Evolutionary conservation across 1,284 basidiomycete species (phyloP).

Genomic region (Ganoderma lucidum): DNA sequence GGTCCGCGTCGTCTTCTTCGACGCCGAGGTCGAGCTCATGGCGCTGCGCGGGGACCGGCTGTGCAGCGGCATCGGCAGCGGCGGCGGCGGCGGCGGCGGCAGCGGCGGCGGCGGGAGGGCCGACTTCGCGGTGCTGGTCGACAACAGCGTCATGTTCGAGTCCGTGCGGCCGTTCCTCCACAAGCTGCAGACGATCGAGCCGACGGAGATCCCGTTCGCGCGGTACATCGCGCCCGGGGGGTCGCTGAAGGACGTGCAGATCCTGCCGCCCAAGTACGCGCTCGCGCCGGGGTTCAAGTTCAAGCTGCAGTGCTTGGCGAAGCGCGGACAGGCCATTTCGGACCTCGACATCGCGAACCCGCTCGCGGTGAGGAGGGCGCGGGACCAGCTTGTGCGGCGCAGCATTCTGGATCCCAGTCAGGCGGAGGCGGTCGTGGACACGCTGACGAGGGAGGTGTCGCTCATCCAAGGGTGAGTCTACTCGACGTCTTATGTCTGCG

Average conservation of each 20-base stretch:
- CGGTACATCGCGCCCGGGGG: conserved; percentile 47
- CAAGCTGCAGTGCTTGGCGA: conserved; percentile 42
- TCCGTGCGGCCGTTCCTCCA: conserved; percentile 42
- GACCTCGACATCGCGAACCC: conserved; percentile 32
- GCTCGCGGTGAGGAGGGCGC: conserved; percentile 46
- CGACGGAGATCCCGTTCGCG: conserved; percentile 41
- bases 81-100: too few species aligned
- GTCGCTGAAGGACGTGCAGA: conserved; percentile 24
- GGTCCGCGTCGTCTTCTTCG: conserved; percentile 42
- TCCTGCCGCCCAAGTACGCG: conserved; percentile 39
- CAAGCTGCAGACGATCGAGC: conserved; percentile 39
- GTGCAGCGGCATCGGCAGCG: conserved; percentile 4
- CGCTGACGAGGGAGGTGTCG: conserved; percentile 64
- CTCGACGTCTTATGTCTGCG: too few species aligned
- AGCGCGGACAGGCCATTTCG: conserved; percentile 37
- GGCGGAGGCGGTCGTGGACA: conserved; percentile 69
- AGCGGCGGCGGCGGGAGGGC: conserved; percentile 6
- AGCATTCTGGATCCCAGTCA: conserved; percentile 74
- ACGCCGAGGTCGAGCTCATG: conserved; percentile 41
- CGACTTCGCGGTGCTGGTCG: conserved; percentile 39
- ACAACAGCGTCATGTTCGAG: conserved; percentile 43
- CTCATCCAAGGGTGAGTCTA: conserved; percentile 73
- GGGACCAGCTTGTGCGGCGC: conserved; percentile 47
- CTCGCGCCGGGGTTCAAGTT: conserved; percentile 39
- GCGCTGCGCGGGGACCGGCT: conserved; percentile 35